phyloP scores from a whole-genome alignment of 257 asterid species.

The Jaltomata sinuosa region DNA sequence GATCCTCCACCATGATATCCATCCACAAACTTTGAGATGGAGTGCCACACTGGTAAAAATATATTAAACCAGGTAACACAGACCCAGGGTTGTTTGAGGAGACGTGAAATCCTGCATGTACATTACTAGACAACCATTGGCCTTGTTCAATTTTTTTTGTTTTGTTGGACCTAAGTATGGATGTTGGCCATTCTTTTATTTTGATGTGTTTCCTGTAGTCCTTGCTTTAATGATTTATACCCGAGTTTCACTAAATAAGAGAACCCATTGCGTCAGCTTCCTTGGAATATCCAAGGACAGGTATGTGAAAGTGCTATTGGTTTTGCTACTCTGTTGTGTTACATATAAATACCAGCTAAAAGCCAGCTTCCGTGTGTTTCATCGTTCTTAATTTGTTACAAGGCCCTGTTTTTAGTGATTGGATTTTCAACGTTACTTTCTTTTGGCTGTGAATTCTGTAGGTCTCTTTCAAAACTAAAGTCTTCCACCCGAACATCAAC shows the following conservation, averaged over 20 bases:
- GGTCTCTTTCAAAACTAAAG: conserved; percentile 43
- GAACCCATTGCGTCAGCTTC: background rate
- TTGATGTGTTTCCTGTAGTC: background rate
- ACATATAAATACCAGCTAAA: background rate
- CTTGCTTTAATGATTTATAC: background rate
- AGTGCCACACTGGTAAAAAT: background rate
- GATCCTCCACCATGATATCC: background rate
- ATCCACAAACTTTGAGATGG: background rate
- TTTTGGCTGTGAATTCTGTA: background rate
- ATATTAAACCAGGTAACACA: background rate
- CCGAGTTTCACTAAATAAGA: background rate
- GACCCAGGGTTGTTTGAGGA: background rate
- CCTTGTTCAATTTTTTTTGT: background rate
- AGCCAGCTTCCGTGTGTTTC: background rate
- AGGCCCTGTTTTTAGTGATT: background rate
- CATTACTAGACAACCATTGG: background rate
- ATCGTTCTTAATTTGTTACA: background rate
- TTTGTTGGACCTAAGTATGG: background rate
- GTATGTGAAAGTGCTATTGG: background rate
- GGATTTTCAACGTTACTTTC: background rate
- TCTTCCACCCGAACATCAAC: conserved; percentile 40
- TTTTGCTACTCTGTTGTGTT: background rate
- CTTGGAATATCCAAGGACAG: background rate
- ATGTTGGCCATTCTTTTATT: background rate
- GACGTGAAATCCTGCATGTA: background rate